Conservation (phyloP, 768 basidiomycete species). For the Crucibulum laeve region DNA sequence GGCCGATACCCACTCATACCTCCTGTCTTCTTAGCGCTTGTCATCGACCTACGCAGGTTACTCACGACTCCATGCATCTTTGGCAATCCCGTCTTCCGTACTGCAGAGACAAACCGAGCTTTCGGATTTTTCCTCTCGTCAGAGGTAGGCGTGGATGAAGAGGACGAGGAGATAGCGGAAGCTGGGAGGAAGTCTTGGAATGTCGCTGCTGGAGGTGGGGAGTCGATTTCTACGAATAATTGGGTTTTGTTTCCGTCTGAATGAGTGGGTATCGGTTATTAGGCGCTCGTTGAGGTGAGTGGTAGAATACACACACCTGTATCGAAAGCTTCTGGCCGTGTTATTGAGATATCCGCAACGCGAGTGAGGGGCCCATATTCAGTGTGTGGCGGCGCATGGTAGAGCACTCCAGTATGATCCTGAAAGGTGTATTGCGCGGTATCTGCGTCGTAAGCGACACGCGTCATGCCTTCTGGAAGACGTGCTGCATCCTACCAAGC, state of each 20-base stretch:
- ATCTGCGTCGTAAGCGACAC: conserved; percentile 53
- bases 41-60: conserved; percentile 29
- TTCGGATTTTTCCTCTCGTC: neutral
- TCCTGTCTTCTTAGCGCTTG: no score
- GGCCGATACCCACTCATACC: no score
- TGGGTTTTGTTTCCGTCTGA: no score
- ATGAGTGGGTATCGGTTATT: no score
- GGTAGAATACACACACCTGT: conserved; percentile 14
- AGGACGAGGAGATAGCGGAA: conserved; percentile 37
- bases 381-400: conserved; percentile 38
- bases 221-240: no score
- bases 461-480: conserved; percentile 42
- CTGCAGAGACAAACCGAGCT: conserved; percentile 23
- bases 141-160: conserved; percentile 14
- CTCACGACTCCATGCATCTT: conserved; percentile 35
- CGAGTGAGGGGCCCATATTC: conserved; percentile 40
- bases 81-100: conserved; percentile 28
- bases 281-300: no score
- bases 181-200: conserved; percentile 47
- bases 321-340: conserved; percentile 19
- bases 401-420: conserved; percentile 39
- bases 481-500: conserved; percentile 28
- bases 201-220: conserved; percentile 20
- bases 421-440: conserved; percentile 44
- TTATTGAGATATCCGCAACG: conserved; percentile 13